Evolutionary conservation across 208 protist genomes (phyloP), one percentile per base, ranked within the genome.

Genomic region (Wallacemonas sp.): DNA sequence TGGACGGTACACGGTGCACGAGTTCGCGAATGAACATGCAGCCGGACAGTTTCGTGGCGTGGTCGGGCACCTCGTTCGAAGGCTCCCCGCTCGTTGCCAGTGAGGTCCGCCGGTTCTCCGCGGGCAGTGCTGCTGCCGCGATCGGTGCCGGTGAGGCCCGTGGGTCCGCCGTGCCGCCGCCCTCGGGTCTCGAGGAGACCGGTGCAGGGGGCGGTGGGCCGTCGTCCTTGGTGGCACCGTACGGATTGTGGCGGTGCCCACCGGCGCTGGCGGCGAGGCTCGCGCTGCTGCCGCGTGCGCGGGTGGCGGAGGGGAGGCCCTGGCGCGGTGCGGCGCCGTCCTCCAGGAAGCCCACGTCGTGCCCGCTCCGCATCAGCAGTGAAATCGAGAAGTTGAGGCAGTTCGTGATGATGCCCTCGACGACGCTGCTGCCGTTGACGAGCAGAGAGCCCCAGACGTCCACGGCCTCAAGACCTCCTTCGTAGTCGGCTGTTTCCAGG

Each of bases 371-470:
- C 48, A 71, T 72, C 14, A 95, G 79, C 31, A 90, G 48, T 0
- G 67, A 64, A 7, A 92, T 70, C 36, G 79, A 91, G 52, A 72
- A 82, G 4, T 81, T 57, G 39, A 97, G 76, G 57, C 78, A 84
- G 50, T 82, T 82, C 26, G 72, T 70, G 25, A 89, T 83, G 66
- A 94, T 89, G 12, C 76, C 79, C 59, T 92, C 87, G 0, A 76
- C 76, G n/a, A 91, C 79, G 57, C 79, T 92, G 46, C 78, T 86
- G 42, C 86, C 86, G 54, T 81, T 90, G 62, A 81, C 82, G 36
- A 97, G 75, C 44, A 94, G 61, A 10, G 79, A 70, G 1, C 92
- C 92, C 87, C 89, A 94, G 61, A 93, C 83, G 39, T 86, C 77
- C 2, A 82, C 89, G 16, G 89, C 87, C 44, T 82, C 82, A 33